phyloP scores from a whole-genome alignment of 495 filamentous ascomycete species.

The Parmelia sp. region DNA sequence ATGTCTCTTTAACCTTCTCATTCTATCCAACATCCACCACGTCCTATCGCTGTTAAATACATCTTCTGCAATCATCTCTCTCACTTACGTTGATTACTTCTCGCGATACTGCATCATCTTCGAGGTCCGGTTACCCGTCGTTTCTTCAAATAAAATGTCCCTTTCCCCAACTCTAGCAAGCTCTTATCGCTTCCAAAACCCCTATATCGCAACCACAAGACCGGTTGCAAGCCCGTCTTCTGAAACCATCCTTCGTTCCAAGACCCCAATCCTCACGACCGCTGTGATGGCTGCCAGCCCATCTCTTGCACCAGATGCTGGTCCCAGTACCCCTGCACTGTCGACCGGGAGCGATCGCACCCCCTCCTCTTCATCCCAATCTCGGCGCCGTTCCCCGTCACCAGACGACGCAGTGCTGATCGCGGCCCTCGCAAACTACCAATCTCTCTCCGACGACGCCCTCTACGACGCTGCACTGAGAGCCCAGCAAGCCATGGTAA shows the following conservation, averaged over 20 bases:
- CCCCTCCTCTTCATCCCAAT: background rate
- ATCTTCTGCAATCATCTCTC: background rate
- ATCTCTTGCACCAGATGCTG: background rate
- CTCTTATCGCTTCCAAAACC: background rate
- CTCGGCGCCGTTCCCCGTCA: background rate
- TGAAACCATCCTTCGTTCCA: background rate
- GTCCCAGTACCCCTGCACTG: background rate
- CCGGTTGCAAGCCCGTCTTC: background rate
- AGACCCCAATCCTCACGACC: background rate
- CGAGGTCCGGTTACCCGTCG: background rate
- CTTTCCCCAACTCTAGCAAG: background rate
- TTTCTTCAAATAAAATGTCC: background rate
- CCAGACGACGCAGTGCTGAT: background rate
- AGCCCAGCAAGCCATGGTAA: slow-evolving; percentile 45
- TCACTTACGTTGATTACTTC: background rate
- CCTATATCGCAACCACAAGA: background rate
- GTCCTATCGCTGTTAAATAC: background rate
- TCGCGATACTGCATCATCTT: background rate
- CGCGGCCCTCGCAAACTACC: background rate
- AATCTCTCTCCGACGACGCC: background rate
- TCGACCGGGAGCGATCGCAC: slow-evolving; percentile 27
- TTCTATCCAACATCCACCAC: background rate
- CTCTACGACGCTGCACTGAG: slow-evolving; percentile 50
- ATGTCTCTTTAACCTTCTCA: background rate
- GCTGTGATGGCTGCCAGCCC: background rate